Percentiles rank a stretch among this genome's conserved stretches.
phyloP scores from a whole-genome alignment of 257 asterid genomes.

The Rauvolfia tetraphylla region DNA sequence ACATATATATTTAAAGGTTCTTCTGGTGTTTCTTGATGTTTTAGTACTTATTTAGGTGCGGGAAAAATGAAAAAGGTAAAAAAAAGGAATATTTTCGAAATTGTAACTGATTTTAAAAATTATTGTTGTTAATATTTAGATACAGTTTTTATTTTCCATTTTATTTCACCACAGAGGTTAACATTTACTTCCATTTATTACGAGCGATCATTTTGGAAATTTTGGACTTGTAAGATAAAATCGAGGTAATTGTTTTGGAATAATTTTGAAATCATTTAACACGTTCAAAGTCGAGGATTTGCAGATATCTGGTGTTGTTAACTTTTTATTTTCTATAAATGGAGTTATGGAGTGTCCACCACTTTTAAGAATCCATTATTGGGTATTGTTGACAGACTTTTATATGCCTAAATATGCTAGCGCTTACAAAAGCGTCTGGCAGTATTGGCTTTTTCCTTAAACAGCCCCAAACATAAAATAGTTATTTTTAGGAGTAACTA shows the following conservation, averaged over 20 bases:
- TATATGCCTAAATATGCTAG: not conserved
- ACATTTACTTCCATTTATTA: not conserved
- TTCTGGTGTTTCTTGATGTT: not conserved
- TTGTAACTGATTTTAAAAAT: not conserved
- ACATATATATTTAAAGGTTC: not conserved
- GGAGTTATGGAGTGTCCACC: not conserved
- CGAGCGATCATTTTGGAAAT: not conserved
- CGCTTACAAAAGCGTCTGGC: not conserved
- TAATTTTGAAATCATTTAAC: not conserved
- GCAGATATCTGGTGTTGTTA: too few species aligned
- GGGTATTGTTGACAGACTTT: not conserved
- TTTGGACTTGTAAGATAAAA: not conserved
- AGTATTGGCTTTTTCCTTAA: not conserved
- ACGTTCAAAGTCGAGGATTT: not conserved
- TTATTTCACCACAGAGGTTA: not conserved
- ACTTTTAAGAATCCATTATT: not conserved
- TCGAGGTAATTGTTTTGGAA: not conserved
- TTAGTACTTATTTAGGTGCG: not conserved
- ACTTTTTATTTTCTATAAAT: not conserved
- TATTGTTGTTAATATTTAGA: not conserved
- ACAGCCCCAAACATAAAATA: not conserved
- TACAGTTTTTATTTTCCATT: not conserved
- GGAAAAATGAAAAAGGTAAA: not conserved
- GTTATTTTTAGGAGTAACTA: not conserved
- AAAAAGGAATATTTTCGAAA: not conserved